Base-by-base conservation (phyloP, 2,329 filamentous ascomycete genomes). In the Fusarium sp. region DNA sequence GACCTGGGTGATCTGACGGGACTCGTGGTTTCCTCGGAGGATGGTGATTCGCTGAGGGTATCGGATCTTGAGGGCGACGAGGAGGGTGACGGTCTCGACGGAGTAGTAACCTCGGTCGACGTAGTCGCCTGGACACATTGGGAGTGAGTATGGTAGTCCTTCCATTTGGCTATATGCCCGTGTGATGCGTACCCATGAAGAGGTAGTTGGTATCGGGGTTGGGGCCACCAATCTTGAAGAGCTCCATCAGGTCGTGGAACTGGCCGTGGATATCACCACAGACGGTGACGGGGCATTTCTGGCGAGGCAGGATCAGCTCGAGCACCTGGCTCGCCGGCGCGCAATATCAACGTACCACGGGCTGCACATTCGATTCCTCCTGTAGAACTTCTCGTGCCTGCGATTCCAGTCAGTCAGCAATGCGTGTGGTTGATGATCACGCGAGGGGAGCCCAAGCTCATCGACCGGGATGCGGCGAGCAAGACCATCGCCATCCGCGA, bases 191-290 rank as follows among this genome's bases (percentile, higher is more conserved):
- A 97, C 95, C 95, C 95, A 99, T 98, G 88, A 98, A 98, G 77
- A 98, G 92, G 86, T 98, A 98, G 88, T 98, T 98, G 82, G 97
- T 98, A 85, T 99, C 97, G 77, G 97, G 97, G 83, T 98, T 98
- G 71, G 95, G 95, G 64, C 97, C 97, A 78, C 97, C 97, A 84
- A 99, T 98, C 87, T 97, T 97, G 90, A 99, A 99, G 64, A 99
- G 91, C 87, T 99, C 97, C 95, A 99, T 98, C 84, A 99, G 86
- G 82, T 99, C 97, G 85, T 98, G 96, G 84, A 98, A 98, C 86
- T 99, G 97, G 77, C 97, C 97, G 85, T 99, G 97, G 83, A 99
- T 99, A 86, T 99, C 97, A 83, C 97, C 97, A 84, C 97, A 98
- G 73, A 99, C 97, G 66, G 97, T 99, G 77, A 98, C 97, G 52